Evolutionary conservation across 176 grass and related monocot species (phyloP), one percentile per base, ranked within the genome.

Genomic region (Ampelocalamus luodianensis): DNA sequence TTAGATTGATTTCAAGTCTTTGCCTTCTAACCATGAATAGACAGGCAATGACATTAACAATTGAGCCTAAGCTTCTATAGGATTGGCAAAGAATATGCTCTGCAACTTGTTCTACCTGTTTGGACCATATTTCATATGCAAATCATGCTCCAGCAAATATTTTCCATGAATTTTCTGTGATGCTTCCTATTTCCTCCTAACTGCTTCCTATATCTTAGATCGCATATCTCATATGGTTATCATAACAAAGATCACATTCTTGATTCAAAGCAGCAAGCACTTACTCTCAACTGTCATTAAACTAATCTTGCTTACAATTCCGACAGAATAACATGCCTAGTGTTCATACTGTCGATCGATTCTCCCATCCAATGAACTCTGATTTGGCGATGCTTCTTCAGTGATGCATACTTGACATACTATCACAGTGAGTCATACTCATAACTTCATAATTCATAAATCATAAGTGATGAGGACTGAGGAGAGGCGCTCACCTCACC

Each of bases 231-330:
- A 83, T 46, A 78, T 78, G 16, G 79, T 60, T 87, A 87, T 83
- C 67, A 79, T 90, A 68, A 54, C 89, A 79, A 73, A 87, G 79
- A 90, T 90, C 84, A 90, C 84, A 90, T 87, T 90, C 89, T 83
- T 74, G 89, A 87, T 87, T 79, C 84, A 87, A 90, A 87, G 89
- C 79, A 68, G 84, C 74, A 74, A 83, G 68, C 89, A 90, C 89
- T 87, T 68, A 87, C 84, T 60, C 74, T 13, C 89, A 90, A 87
- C 59, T 87, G 79, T 26, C 67, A 90, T 17, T 90, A 90, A 90
- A 87, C 68, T 90, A 87, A 85, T 85, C 69, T 60, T 23, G 51
- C 16, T 78, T 8, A 1, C 29, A 40, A 76, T 55, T 39, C 82
- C 45, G 50, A 90, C 89, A 79, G 89, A 87, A 87, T 87, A 90